Evolutionary conservation across 768 basidiomycete species (phyloP).

Genomic region (Dioszegia crocea): DNA sequence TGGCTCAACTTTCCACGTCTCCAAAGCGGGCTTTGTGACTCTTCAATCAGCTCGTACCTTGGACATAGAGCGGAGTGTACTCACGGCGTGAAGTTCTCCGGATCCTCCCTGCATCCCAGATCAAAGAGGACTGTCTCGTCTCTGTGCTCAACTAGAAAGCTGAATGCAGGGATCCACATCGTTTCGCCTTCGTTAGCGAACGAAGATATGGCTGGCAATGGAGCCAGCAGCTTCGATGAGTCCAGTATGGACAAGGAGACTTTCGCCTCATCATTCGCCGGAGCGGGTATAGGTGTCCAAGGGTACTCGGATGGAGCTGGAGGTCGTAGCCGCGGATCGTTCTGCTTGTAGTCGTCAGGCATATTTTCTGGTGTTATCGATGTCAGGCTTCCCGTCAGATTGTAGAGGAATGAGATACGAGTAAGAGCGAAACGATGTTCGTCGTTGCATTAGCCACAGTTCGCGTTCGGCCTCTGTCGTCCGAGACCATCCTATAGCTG

Average conservation of each 20-base stretch:
- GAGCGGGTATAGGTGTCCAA: conserved; percentile 21
- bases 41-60: not conserved
- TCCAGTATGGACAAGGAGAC: conserved; percentile 23
- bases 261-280: conserved; percentile 2
- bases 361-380: no score
- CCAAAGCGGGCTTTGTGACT: conserved; percentile 12
- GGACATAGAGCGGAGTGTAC: conserved; percentile 1
- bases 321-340: conserved; percentile 16
- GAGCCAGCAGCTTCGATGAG: conserved; percentile 14
- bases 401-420: no score
- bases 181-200: conserved; percentile 15
- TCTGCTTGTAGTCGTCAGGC: conserved; percentile 11
- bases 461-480: no score
- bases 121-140: conserved; percentile 23
- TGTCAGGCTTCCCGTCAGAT: no score
- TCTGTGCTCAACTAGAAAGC: conserved; percentile 24
- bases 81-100: conserved; percentile 22
- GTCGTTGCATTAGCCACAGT: no score
- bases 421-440: no score
- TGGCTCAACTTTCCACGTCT: conserved; percentile 14
- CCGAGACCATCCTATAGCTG: no score
- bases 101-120: conserved; percentile 23
- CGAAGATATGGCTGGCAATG: conserved; percentile 10
- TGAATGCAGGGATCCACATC: conserved; percentile 16
- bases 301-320: conserved; percentile 7